Conservation (phyloP, 495 filamentous ascomycete species). For the Penicillium angulare region DNA sequence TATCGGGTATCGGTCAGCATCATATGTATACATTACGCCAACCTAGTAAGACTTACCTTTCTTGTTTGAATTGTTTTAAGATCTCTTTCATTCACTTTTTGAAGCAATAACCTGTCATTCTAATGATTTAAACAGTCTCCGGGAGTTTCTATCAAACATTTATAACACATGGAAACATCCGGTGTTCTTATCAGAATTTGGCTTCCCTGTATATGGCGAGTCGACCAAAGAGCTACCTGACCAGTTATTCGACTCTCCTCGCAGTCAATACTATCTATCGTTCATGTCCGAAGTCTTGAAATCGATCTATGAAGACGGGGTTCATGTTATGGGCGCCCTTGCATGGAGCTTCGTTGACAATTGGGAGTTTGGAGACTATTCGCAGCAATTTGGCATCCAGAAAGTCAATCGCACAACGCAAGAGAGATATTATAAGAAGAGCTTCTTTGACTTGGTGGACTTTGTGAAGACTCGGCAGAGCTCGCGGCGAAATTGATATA, state of each 20-base stretch:
- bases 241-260: conserved; percentile 38
- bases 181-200: conserved; percentile 40
- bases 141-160: conserved; percentile 40
- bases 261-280: conserved; percentile 40
- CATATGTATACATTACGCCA: conserved; percentile 42
- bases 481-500: not conserved
- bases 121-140: conserved; percentile 17
- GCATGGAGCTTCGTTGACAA: conserved; percentile 48
- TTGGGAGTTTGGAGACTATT: conserved; percentile 46
- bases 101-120: not conserved
- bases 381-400: conserved; percentile 42
- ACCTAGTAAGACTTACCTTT: conserved; percentile 32
- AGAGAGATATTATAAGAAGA: conserved; percentile 44
- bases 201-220: conserved; percentile 37
- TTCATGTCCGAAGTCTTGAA: conserved; percentile 46
- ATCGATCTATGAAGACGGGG: conserved; percentile 42
- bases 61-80: no score
- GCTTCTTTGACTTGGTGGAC: conserved; percentile 48
- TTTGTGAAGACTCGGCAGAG: conserved; percentile 32
- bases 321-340: conserved; percentile 43
- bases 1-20: conserved; percentile 37
- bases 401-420: conserved; percentile 40
- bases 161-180: conserved; percentile 43
- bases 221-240: conserved; percentile 26
- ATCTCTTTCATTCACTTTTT: not conserved